These are phyloP conservation scores for Scenedesmus sp. DNA, from an alignment of 163 green algal genomes.

Conservation along the genomic window DNA sequence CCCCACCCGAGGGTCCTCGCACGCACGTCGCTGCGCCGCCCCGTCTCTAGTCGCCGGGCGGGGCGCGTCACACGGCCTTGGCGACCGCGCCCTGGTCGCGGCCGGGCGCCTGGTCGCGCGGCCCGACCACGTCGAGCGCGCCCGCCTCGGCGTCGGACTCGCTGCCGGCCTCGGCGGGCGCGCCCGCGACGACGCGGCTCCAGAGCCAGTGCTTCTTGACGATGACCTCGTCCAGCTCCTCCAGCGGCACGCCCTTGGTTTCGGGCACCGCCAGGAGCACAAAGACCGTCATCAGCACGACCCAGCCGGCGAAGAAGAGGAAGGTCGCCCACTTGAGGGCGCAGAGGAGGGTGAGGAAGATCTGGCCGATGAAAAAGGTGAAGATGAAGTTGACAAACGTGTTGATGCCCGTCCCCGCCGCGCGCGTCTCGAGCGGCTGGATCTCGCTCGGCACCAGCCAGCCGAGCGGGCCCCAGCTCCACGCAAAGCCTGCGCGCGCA, in stretches of 20 bases:
- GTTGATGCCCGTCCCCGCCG: constrained; percentile 65
- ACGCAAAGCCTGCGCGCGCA: not conserved
- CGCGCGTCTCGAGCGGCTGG: constrained; percentile 75
- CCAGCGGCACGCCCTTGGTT: constrained; percentile 67
- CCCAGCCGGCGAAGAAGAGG: constrained; percentile 78
- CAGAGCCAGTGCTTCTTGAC: constrained; percentile 45
- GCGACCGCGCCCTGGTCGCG: too few relatives aligned
- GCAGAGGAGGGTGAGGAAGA: constrained; percentile 81
- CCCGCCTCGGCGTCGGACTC: too few relatives aligned
- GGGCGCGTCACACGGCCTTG: too few relatives aligned
- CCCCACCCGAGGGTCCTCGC: too few relatives aligned
- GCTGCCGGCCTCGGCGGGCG: not conserved
- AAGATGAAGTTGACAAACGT: constrained; percentile 77
- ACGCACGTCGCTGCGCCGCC: too few relatives aligned
- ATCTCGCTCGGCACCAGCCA: constrained; percentile 70
- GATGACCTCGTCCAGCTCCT: constrained; percentile 60
- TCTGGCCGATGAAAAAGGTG: constrained; percentile 83
- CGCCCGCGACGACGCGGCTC: constrained; percentile 27
- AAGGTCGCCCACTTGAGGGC: constrained; percentile 77
- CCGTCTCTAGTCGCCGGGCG: too few relatives aligned
- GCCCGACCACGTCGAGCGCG: too few relatives aligned
- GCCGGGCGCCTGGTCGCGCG: too few relatives aligned
- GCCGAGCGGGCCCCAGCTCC: constrained; percentile 47
- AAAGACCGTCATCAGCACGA: constrained; percentile 57
- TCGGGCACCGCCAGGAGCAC: constrained; percentile 60